Conservation (phyloP, 371 early-diverging fungal species). For the Rhizopus arrhizus region DNA sequence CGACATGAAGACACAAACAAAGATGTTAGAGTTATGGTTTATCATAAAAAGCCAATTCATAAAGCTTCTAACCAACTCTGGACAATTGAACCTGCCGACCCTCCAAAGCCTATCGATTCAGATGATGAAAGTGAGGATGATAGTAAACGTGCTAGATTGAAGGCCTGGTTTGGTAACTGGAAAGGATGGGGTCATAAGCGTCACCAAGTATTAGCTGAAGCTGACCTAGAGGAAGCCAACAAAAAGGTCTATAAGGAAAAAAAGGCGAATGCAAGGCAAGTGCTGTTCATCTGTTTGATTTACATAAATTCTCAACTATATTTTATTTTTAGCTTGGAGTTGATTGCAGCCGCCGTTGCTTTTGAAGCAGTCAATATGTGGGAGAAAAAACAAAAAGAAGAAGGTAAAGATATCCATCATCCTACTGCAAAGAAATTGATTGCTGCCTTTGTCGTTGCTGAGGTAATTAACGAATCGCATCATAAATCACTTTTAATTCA, state of each 20-base stretch:
- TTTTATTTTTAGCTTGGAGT: conserved; percentile 34
- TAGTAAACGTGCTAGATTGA: conserved; percentile 35
- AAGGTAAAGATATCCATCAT: conserved; percentile 37
- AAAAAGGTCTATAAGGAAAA: conserved; percentile 39
- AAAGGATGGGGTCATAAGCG: conserved; percentile 35
- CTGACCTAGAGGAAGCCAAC: conserved; percentile 37
- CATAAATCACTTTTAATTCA: neutral
- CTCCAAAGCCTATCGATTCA: conserved; percentile 27
- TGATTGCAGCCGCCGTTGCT: conserved; percentile 59
- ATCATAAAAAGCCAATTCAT: conserved; percentile 27
- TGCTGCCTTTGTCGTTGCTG: conserved; percentile 48
- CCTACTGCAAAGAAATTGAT: conserved; percentile 49
- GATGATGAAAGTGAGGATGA: conserved; percentile 41
- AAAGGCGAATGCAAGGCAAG: conserved; percentile 31
- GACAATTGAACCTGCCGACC: conserved; percentile 32
- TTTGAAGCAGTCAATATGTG: conserved; percentile 52
- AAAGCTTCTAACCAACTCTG: conserved; percentile 31
- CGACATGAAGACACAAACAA: conserved; percentile 26
- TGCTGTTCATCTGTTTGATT: neutral
- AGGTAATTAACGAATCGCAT: conserved; percentile 24
- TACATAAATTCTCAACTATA: neutral
- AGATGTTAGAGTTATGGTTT: conserved; percentile 31
- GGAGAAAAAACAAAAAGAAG: conserved; percentile 39
- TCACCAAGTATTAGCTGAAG: conserved; percentile 25
- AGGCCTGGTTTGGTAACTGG: conserved; percentile 41